These are phyloP conservation scores for Colletotrichum tamarilloi DNA, from an alignment of 2,329 filamentous ascomycete species.

Conservation along the genomic window DNA sequence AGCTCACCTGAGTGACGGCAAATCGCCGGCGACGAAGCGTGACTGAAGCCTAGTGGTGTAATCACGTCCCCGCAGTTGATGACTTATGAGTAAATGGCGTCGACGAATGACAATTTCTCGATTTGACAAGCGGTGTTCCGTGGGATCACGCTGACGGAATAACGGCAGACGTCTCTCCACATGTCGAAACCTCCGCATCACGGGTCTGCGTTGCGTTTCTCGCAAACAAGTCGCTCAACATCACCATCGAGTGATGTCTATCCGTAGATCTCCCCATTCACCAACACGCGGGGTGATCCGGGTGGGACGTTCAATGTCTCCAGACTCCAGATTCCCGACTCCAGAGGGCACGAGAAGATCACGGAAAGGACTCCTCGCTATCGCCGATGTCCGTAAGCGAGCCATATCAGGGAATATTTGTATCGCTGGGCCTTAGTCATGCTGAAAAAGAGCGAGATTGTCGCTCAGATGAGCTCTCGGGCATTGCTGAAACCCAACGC, in stretches of 20 bases:
- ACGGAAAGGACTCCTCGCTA: background rate
- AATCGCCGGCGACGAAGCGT: slow-evolving; percentile 1
- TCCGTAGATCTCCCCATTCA: background rate
- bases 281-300: background rate
- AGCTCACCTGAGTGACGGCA: background rate
- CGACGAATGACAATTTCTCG: slow-evolving; percentile 15
- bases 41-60: background rate
- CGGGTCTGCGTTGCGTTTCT: background rate
- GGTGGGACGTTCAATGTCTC: background rate
- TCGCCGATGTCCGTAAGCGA: background rate
- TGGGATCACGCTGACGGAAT: slow-evolving; percentile 14
- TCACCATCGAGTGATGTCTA: background rate
- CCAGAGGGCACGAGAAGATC: background rate
- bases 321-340: background rate
- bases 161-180: slow-evolving; percentile 20
- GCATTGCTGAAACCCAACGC: slow-evolving; percentile 29
- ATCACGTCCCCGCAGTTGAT: background rate
- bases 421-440: slow-evolving; percentile 17
- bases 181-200: background rate
- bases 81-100: background rate
- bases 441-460: background rate
- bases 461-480: slow-evolving; percentile 28
- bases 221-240: background rate
- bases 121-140: slow-evolving; percentile 10
- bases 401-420: background rate